Evolutionary conservation across 179 eudicot genomes (phyloP), one percentile per base, ranked within the genome.

Genomic region (Silene coronaria): DNA sequence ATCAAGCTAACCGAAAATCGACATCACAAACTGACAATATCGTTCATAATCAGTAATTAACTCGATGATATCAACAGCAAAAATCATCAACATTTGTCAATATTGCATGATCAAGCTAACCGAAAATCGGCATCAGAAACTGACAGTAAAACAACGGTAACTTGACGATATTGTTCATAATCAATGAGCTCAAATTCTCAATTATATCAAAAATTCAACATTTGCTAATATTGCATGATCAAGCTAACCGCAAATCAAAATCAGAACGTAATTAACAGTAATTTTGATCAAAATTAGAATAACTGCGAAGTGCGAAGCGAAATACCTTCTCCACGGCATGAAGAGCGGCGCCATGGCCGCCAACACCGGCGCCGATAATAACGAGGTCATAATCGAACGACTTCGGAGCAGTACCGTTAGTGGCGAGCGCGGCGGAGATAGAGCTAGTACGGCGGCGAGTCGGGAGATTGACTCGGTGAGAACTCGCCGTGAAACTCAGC

Each of bases 301-400:
- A 42, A 68, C 12, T n/a, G n/a, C n/a, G n/a, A 14, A 68, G 12
- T n/a, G n/a, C 21, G 8, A 82, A 23, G 17, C 30, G 1, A 67
- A 21, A 10, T 0, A 92, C 98, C 94, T 92, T 94, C 85, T 92
- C 98, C 26, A 94, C 98, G 5, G 98, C 98, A 60, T 94, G 98
- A 70, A 94, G 94, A 67, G 98, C 98, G 21, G 98, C 98, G 16
- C 98, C 98, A 42, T 94, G 98, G 14, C 98, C 98, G 17, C 98
- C 98, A 34, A 94, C 97, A 0, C 98, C 98, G 71, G 98, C 98
- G 30, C 97, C 98, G 65, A 92, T 91, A 55, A 95, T 91, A 6
- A 92, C 89, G 78, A 95, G 87, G 78, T 95, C 99, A 53, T 92
- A 95, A 75, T 95, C 99, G 51, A 92, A 95, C 3, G 85, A 85